phyloP scores from a whole-genome alignment of 2,329 filamentous ascomycete genomes.

The Cylindrodendrum hubeiense region DNA sequence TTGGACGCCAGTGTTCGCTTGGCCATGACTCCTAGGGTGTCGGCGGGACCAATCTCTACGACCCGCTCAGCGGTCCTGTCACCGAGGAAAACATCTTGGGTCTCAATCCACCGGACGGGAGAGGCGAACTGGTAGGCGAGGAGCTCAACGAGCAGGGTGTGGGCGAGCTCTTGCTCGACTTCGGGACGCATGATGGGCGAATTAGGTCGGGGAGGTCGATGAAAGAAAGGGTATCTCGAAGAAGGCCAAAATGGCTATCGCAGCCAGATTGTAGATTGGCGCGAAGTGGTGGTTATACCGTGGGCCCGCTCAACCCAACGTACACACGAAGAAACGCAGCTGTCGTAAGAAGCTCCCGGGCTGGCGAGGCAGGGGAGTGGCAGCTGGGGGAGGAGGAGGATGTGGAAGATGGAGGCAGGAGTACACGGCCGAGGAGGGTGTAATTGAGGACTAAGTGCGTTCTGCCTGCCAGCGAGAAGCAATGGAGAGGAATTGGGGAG shows the following conservation, averaged over 20 bases:
- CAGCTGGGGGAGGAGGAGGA: constrained; percentile 36
- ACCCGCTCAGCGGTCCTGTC: constrained; percentile 97
- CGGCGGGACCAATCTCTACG: constrained; percentile 96
- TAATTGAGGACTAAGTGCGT: constrained; percentile 42
- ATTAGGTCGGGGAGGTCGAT: constrained; percentile 41
- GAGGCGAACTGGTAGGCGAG: constrained; percentile 99
- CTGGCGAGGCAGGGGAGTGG: constrained; percentile 37
- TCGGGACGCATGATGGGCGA: constrained; percentile 88
- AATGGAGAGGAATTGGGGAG: constrained; percentile 40
- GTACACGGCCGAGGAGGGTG: constrained; percentile 38
- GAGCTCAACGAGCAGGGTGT: constrained; percentile 98
- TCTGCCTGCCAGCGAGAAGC: constrained; percentile 45
- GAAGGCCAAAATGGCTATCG: constrained; percentile 43
- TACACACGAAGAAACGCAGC: constrained; percentile 34
- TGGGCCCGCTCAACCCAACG: constrained; percentile 45
- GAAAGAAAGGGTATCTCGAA: constrained; percentile 48
- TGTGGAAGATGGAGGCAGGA: constrained; percentile 41
- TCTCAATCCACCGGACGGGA: constrained; percentile 99
- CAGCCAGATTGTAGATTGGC: constrained; percentile 38
- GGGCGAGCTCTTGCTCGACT: constrained; percentile 98
- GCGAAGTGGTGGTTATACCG: constrained; percentile 40
- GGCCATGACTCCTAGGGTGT: constrained; percentile 97
- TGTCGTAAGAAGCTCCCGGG: constrained; percentile 42
- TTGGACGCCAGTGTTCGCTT: constrained; percentile 95
- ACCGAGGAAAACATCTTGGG: constrained; percentile 98